phyloP scores from a whole-genome alignment of 2,329 filamentous ascomycete genomes.

The Trichothecium sympodiale region DNA sequence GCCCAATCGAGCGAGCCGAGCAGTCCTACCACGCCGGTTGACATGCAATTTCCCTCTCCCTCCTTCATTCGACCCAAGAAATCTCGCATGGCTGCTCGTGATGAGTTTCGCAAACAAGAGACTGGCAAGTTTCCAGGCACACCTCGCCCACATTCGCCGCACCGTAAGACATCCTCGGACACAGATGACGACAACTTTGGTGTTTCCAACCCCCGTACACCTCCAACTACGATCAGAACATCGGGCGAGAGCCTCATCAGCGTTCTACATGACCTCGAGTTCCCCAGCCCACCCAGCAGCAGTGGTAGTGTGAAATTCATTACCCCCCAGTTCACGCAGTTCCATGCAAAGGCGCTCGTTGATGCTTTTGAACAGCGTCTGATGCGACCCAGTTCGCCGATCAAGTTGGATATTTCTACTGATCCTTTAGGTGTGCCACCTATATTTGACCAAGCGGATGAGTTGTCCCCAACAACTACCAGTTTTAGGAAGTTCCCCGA shows the following conservation, averaged over 20 bases:
- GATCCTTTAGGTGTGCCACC: conserved; percentile 21
- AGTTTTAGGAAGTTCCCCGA: conserved; percentile 16
- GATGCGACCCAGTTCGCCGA: conserved; percentile 14
- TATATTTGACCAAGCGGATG: conserved; percentile 21
- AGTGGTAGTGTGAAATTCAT: conserved; percentile 4
- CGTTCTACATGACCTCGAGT: conserved; percentile 24
- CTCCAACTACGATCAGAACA: too few species aligned
- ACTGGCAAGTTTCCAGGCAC: conserved; percentile 7
- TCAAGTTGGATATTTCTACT: conserved; percentile 9
- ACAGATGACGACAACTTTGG: too few species aligned
- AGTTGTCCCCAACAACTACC: conserved; percentile 5
- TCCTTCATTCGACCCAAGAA: conserved; percentile 46
- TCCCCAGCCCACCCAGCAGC: conserved; percentile 21
- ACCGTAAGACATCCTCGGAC: too few species aligned
- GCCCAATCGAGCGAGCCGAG: conserved; percentile 10
- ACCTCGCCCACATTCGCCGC: too few species aligned
- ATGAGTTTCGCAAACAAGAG: conserved; percentile 27
- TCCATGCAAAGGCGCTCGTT: conserved; percentile 10
- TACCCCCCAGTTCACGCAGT: conserved; percentile 12
- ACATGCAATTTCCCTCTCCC: conserved; percentile 34
- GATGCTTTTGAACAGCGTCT: conserved; percentile 14
- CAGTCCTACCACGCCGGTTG: conserved; percentile 12
- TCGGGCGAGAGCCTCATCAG: conserved; percentile 9
- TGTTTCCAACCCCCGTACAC: too few species aligned
- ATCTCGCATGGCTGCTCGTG: conserved; percentile 44